Evolutionary conservation across 208 protist species (phyloP).

Genomic region (Leishmania tropica): DNA sequence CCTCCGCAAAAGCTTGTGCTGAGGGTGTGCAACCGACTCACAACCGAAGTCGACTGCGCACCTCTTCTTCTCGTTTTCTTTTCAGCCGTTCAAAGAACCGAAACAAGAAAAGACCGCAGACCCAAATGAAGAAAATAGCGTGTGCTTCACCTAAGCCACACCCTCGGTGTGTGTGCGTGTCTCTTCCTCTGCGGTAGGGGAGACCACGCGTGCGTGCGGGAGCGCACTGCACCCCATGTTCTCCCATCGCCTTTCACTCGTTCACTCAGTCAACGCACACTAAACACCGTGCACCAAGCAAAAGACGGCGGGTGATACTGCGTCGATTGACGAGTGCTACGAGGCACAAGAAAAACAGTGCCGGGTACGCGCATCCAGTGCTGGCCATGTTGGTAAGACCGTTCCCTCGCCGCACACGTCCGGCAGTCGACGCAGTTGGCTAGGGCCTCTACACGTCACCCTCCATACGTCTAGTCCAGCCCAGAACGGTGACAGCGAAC

Average conservation of each 20-base stretch:
- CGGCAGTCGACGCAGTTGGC: background rate
- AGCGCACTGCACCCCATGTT: background rate
- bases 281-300: background rate
- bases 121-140: background rate
- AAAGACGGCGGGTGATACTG: background rate
- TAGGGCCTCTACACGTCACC: background rate
- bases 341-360: background rate
- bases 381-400: slow-evolving; percentile 64
- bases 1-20: background rate
- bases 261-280: background rate
- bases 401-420: background rate
- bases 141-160: background rate
- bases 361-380: slow-evolving; percentile 19
- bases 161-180: background rate
- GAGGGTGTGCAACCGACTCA: background rate
- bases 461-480: background rate
- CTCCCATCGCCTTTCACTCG: background rate
- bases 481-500: background rate
- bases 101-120: background rate
- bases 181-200: background rate
- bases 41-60: background rate
- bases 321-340: background rate
- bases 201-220: background rate
- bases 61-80: background rate
- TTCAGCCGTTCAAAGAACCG: background rate